Evolutionary conservation across 805 yeast genomes (phyloP).

Genomic region (Candida odintsovae): DNA sequence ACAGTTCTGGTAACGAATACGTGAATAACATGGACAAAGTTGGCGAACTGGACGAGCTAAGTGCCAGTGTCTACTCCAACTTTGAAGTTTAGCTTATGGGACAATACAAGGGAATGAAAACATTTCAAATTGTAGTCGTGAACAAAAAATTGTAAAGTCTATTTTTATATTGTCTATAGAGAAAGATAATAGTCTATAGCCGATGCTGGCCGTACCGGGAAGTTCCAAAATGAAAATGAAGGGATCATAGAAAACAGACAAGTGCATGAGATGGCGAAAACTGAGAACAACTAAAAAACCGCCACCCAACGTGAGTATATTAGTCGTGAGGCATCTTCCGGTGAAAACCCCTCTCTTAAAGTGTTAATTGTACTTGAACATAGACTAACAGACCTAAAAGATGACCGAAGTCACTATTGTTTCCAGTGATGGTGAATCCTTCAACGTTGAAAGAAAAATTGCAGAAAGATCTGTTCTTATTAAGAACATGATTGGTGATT

Average conservation of each 20-base stretch:
- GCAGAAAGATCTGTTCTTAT: slow-evolving; percentile 83
- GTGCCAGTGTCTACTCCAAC: slow-evolving; percentile 88
- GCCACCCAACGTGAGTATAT: not conserved
- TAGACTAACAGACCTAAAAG: no score
- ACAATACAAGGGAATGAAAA: no score
- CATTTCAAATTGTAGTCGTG: no score
- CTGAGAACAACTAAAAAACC: not conserved
- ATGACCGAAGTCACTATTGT: slow-evolving; percentile 44
- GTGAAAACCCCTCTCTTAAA: no score
- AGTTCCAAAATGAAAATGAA: not conserved
- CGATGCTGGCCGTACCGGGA: not conserved
- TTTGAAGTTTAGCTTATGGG: slow-evolving; percentile 30
- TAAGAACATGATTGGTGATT: slow-evolving; percentile 81
- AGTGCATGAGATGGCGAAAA: not conserved
- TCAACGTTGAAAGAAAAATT: slow-evolving; percentile 71
- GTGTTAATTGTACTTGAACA: no score
- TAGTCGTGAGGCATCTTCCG: not conserved
- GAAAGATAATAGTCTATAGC: no score
- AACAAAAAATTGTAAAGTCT: no score
- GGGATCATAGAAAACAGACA: no score
- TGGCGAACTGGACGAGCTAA: slow-evolving; percentile 74
- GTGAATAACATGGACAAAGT: slow-evolving; percentile 40
- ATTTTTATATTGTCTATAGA: no score
- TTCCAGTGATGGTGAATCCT: slow-evolving; percentile 77
- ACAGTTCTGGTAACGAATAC: slow-evolving; percentile 34